Conservation (phyloP, 768 basidiomycete genomes). For the Tulasnella sp. region DNA sequence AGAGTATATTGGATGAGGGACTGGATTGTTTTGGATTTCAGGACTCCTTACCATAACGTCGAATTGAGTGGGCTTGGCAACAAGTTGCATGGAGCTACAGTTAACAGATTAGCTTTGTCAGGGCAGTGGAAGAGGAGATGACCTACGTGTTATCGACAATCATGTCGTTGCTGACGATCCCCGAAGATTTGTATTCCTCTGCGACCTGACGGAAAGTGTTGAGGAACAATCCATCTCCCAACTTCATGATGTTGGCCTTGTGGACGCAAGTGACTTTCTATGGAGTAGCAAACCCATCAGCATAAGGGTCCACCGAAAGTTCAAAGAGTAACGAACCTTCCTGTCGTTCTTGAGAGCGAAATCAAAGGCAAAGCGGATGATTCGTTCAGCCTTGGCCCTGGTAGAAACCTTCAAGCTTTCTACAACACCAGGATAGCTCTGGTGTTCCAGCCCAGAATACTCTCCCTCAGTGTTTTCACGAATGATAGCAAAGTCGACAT, state of each 20-base stretch:
- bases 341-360: conserved; percentile 97
- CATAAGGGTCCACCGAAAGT: conserved; percentile 1
- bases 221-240: conserved; percentile 97
- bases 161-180: conserved; percentile 93
- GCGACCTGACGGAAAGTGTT: conserved; percentile 95
- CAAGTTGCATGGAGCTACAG: conserved; percentile 93
- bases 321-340: conserved; percentile 44
- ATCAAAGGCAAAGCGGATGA: conserved; percentile 94
- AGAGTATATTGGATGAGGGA: neutral
- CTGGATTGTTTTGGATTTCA: neutral
- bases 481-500: conserved; percentile 98
- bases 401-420: conserved; percentile 97
- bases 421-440: conserved; percentile 95
- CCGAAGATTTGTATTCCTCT: conserved; percentile 87
- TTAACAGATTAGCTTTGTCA: neutral
- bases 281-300: neutral
- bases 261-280: conserved; percentile 99
- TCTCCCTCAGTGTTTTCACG: conserved; percentile 99
- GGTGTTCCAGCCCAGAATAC: conserved; percentile 97
- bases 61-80: conserved; percentile 88
- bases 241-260: conserved; percentile 99
- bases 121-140: neutral
- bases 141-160: conserved; percentile 95
- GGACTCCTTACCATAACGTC: conserved; percentile 96
- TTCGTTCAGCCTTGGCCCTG: conserved; percentile 87